phyloP scores from a whole-genome alignment of 2,329 filamentous ascomycete genomes.

The Tolypocladium paradoxum region DNA sequence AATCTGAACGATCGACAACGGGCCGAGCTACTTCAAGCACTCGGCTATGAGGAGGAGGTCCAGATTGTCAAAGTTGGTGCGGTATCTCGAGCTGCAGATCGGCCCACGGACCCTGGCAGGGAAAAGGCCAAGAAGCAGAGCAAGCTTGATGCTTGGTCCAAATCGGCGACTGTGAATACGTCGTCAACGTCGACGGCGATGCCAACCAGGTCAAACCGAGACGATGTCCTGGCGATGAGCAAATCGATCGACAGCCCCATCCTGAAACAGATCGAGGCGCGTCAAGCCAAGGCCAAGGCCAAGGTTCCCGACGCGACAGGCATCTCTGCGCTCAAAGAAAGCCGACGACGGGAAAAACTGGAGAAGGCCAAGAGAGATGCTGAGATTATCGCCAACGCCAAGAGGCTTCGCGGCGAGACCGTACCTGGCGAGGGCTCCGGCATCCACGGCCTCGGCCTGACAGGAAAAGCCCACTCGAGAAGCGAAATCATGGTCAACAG shows the following conservation, averaged over 20 bases:
- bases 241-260: slow-evolving; percentile 36
- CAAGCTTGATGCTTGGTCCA: slow-evolving; percentile 52
- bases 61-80: slow-evolving; percentile 33
- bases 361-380: slow-evolving; percentile 64
- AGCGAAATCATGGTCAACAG: slow-evolving; percentile 88
- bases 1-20: slow-evolving; percentile 76
- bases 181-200: slow-evolving; percentile 12
- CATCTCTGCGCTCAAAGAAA: slow-evolving; percentile 49
- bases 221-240: slow-evolving; percentile 35
- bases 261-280: slow-evolving; percentile 35
- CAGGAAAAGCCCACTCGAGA: slow-evolving; percentile 71
- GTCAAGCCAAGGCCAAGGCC: slow-evolving; percentile 16
- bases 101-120: slow-evolving; percentile 12
- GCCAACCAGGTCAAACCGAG: slow-evolving; percentile 27
- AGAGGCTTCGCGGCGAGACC: slow-evolving; percentile 28
- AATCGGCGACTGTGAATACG: slow-evolving; percentile 27
- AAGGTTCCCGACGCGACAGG: slow-evolving; percentile 25
- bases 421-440: slow-evolving; percentile 65
- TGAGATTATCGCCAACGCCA: slow-evolving; percentile 59
- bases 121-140: slow-evolving; percentile 43
- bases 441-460: slow-evolving; percentile 57
- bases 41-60: slow-evolving; percentile 47
- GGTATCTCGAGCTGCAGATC: slow-evolving; percentile 11
- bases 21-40: slow-evolving; percentile 61
- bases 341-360: slow-evolving; percentile 63